Percentiles rank a stretch among this genome's conserved stretches.
Conservation (phyloP, 345 rosid genomes). For the Crucihimalaya himalaica region DNA sequence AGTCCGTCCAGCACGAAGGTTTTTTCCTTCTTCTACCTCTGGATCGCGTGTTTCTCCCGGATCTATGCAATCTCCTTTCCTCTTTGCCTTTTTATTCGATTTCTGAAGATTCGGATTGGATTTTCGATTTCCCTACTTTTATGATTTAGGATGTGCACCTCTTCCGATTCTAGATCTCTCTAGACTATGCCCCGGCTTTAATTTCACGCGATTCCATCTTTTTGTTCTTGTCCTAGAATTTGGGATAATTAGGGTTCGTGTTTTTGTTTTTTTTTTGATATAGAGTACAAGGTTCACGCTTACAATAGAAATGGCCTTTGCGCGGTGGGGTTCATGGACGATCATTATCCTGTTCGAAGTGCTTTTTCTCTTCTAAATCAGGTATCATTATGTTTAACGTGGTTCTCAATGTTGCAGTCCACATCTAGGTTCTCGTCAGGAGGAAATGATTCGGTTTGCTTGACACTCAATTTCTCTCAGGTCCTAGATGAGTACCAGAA, state of each 20-base stretch:
- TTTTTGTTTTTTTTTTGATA: not conserved
- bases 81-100: slow-evolving; percentile 1
- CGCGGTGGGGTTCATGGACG: slow-evolving; percentile 91
- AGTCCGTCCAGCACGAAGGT: slow-evolving; percentile 96
- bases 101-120: slow-evolving; percentile 14
- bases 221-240: slow-evolving; percentile 13
- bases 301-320: slow-evolving; percentile 91
- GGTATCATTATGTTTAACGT: slow-evolving; percentile 44
- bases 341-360: slow-evolving; percentile 91
- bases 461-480: slow-evolving; percentile 42
- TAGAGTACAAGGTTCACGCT: slow-evolving; percentile 93
- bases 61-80: not conserved
- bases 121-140: slow-evolving; percentile 1
- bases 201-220: slow-evolving; percentile 14
- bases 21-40: not conserved
- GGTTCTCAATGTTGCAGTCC: not conserved
- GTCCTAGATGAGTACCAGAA: slow-evolving; percentile 92
- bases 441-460: not conserved
- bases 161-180: slow-evolving; percentile 2
- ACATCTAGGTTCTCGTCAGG: not conserved
- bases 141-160: not conserved
- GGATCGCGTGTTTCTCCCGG: not conserved
- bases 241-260: slow-evolving; percentile 29
- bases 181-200: not conserved
- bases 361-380: slow-evolving; percentile 87